Evolutionary conservation across 2,329 filamentous ascomycete genomes (phyloP).

Genomic region (Aspergillus sergii): DNA sequence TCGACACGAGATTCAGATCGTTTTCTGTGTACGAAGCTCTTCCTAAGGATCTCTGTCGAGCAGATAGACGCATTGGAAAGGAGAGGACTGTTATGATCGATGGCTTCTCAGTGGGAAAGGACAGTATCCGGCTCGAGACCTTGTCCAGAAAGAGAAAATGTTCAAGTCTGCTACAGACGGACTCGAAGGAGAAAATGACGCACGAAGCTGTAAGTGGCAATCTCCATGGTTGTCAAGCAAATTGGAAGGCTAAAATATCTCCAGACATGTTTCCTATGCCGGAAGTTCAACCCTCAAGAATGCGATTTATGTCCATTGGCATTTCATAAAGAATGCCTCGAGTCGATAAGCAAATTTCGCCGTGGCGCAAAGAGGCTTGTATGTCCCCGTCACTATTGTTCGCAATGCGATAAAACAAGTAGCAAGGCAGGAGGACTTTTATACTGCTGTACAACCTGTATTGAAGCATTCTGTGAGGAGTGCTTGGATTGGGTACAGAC

Average conservation of each 20-base stretch:
- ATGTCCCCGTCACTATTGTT: slow-evolving; percentile 60
- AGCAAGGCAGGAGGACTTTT: slow-evolving; percentile 45
- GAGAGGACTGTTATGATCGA: slow-evolving; percentile 61
- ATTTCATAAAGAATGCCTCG: slow-evolving; percentile 57
- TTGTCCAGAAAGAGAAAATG: background rate
- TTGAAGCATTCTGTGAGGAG: slow-evolving; percentile 60
- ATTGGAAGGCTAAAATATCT: slow-evolving; percentile 5
- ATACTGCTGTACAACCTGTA: slow-evolving; percentile 59
- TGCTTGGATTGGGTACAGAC: slow-evolving; percentile 58
- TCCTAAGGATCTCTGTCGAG: slow-evolving; percentile 39
- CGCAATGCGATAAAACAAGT: slow-evolving; percentile 56
- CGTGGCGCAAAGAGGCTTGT: slow-evolving; percentile 22
- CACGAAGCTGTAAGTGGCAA: slow-evolving; percentile 46
- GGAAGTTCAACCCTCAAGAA: background rate
- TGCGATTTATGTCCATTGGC: slow-evolving; percentile 53
- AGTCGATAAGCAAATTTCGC: slow-evolving; percentile 4
- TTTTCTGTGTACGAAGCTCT: slow-evolving; percentile 34
- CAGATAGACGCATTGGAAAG: slow-evolving; percentile 57
- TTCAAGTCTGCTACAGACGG: background rate
- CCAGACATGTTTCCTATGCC: slow-evolving; percentile 23
- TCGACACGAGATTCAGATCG: slow-evolving; percentile 30
- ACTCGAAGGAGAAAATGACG: slow-evolving; percentile 25
- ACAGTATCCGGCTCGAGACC: slow-evolving; percentile 57
- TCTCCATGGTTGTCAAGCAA: too few relatives aligned
- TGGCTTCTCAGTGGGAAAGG: slow-evolving; percentile 60